Conservation (phyloP, 139 green algal genomes). For the Choricystis sp. region DNA sequence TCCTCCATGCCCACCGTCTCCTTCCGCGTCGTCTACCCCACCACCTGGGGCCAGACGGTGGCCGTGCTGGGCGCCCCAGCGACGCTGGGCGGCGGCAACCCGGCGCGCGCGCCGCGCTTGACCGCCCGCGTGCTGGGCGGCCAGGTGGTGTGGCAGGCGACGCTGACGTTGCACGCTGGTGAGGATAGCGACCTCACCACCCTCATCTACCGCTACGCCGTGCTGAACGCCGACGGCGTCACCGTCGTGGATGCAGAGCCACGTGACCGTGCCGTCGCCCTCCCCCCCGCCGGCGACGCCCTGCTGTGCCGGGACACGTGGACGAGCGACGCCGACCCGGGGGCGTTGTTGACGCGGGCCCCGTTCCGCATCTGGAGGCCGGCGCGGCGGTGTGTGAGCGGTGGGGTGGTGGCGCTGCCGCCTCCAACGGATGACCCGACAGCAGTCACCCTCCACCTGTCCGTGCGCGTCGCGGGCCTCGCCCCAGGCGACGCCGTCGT, state of each 20-base stretch:
- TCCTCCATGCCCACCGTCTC: too few species aligned
- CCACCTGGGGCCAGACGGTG: conserved; percentile 37
- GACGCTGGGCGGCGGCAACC: conserved; percentile 21
- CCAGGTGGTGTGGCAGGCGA: conserved; percentile 46
- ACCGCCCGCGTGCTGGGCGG: conserved; percentile 38
- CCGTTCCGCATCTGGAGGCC: conserved; percentile 3
- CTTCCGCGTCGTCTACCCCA: conserved; percentile 35
- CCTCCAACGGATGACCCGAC: too few species aligned
- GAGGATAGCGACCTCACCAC: neutral
- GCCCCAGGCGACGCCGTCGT: neutral
- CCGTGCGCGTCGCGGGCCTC: neutral
- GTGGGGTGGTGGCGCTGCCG: too few species aligned
- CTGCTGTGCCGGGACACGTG: conserved; percentile 3
- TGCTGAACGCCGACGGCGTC: conserved; percentile 21
- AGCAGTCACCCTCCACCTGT: neutral
- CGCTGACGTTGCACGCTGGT: conserved; percentile 28
- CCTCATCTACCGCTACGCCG: conserved; percentile 40
- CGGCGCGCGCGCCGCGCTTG: conserved; percentile 13
- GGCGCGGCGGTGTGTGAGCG: too few species aligned
- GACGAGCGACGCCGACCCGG: too few species aligned
- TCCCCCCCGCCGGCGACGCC: conserved; percentile 21
- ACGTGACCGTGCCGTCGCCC: conserved; percentile 24
- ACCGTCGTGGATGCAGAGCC: conserved; percentile 20
- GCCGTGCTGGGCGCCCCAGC: conserved; percentile 22
- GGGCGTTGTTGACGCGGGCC: neutral